phyloP scores from a whole-genome alignment of 257 asterid genomes.

The Galeopsis tetrahit region DNA sequence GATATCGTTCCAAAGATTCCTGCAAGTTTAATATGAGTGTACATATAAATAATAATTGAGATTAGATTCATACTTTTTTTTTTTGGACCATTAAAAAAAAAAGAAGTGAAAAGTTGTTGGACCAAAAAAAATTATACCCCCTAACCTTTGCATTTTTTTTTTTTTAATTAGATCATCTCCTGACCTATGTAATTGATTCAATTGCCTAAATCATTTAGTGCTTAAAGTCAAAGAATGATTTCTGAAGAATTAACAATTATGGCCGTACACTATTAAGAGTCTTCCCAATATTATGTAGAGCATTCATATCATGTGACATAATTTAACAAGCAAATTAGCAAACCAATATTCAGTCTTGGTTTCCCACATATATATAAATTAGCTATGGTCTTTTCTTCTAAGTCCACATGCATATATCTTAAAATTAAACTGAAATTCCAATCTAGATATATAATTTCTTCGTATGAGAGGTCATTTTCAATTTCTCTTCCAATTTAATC shows the following conservation, averaged over 20 bases:
- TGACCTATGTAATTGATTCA: not conserved
- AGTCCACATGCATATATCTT: conserved; percentile 15
- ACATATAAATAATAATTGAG: too few relatives aligned
- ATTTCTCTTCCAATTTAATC: not conserved
- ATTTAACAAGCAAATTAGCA: conserved; percentile 26
- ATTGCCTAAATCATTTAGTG: not conserved
- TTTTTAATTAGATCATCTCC: too few relatives aligned
- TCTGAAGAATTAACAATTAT: not conserved
- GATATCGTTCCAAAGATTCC: too few relatives aligned
- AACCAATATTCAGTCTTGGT: not conserved
- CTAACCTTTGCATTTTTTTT: too few relatives aligned
- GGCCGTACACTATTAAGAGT: too few relatives aligned
- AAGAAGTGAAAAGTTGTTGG: too few relatives aligned
- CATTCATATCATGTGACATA: conserved; percentile 13
- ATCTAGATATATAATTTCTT: not conserved
- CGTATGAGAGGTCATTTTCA: conserved; percentile 11
- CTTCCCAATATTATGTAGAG: not conserved
- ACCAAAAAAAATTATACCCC: too few relatives aligned
- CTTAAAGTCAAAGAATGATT: not conserved
- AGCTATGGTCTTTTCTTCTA: conserved; percentile 7
- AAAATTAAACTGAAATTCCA: not conserved
- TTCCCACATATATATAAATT: conserved; percentile 15
- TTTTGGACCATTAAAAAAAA: too few relatives aligned
- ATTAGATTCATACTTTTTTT: too few relatives aligned
- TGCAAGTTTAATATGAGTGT: too few relatives aligned